Conservation (phyloP, 2,329 filamentous ascomycete genomes). For the Aspergillus chevalieri region DNA sequence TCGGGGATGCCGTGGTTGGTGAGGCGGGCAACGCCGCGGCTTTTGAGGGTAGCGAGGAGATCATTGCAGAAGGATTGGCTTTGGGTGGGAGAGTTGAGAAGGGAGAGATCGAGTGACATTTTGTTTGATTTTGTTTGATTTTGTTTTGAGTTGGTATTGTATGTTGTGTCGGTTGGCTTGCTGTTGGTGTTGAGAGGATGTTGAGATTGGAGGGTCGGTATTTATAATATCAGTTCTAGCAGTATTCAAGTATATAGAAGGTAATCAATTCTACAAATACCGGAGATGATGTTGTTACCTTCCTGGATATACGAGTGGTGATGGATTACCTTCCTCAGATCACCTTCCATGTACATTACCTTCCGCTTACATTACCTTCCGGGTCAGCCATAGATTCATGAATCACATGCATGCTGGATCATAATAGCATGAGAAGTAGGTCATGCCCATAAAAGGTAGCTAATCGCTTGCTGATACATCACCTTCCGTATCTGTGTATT, state of each 20-base stretch:
- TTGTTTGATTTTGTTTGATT: background rate
- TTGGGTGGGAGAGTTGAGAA: background rate
- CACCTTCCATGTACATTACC: background rate
- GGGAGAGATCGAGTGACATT: background rate
- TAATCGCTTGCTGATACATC: background rate
- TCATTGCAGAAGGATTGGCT: background rate
- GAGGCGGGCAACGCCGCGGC: conserved; percentile 11
- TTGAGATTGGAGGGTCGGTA: background rate
- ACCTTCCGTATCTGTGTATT: background rate
- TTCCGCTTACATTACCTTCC: background rate
- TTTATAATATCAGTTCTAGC: background rate
- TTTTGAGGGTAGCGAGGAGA: conserved; percentile 11
- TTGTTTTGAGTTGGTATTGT: background rate
- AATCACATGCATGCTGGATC: too few relatives aligned
- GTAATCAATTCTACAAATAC: too few relatives aligned
- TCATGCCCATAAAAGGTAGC: too few relatives aligned
- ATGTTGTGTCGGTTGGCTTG: background rate
- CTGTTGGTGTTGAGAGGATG: background rate
- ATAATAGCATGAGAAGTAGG: too few relatives aligned
- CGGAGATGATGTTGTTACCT: background rate
- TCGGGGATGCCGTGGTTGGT: conserved; percentile 15
- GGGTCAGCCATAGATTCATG: too few relatives aligned
- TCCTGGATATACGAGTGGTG: background rate
- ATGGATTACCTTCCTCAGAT: too few relatives aligned
- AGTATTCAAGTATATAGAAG: background rate